Percentiles rank a stretch among this genome's conserved stretches.
These are phyloP conservation scores for Malus fusca DNA, from an alignment of 306 rosid genomes.

Conservation along the genomic window DNA sequence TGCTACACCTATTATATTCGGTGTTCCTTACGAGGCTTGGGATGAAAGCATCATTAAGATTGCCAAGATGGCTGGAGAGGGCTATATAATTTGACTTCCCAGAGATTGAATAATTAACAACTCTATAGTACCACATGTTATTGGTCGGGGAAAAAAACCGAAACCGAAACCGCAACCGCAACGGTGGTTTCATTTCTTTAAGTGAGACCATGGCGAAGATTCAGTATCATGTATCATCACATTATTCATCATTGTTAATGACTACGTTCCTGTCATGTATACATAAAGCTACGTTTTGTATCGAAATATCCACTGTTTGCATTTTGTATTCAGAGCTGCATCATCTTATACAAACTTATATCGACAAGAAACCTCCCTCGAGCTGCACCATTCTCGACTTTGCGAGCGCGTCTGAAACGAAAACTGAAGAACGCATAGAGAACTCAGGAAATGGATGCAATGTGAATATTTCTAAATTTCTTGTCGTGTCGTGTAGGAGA, in stretches of 20 bases:
- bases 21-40: conserved; percentile 84
- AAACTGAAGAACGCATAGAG: background rate
- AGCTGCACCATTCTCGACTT: conserved; percentile 15
- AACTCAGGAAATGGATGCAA: background rate
- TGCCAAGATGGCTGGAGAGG: conserved; percentile 91
- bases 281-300: background rate
- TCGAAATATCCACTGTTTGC: background rate
- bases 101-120: background rate
- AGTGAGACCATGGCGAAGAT: background rate
- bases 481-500: background rate
- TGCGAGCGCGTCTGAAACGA: conserved; percentile 21
- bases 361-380: conserved; percentile 9
- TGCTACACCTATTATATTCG: conserved; percentile 81
- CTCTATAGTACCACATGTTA: background rate
- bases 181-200: background rate
- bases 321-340: too few species aligned
- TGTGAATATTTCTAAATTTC: background rate
- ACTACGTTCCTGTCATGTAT: background rate
- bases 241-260: background rate
- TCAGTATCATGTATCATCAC: background rate
- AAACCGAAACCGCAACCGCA: too few species aligned
- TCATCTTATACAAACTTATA: too few species aligned
- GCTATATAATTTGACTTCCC: conserved; percentile 26
- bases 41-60: conserved; percentile 64
- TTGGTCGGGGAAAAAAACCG: background rate